These are phyloP conservation scores for Coemansia pectinata DNA, from an alignment of 192 early-diverging fungal species.

Conservation along the genomic window DNA sequence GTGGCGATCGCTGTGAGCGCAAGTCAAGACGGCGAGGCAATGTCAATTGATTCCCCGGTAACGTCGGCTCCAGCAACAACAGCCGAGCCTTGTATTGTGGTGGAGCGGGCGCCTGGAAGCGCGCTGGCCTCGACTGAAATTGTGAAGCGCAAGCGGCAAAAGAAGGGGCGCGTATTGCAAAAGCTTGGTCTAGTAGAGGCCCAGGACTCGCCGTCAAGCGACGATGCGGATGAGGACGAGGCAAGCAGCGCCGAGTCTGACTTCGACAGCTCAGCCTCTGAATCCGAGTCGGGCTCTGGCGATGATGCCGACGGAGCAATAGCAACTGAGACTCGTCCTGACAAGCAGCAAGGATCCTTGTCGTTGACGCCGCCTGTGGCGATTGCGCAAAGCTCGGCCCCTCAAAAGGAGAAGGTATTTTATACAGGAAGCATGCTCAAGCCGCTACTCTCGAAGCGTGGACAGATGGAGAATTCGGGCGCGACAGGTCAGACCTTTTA, in stretches of 20 bases:
- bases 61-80: not conserved
- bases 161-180: constrained; percentile 51
- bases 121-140: constrained; percentile 34
- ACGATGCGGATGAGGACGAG: constrained; percentile 5
- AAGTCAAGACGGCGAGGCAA: not conserved
- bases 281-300: constrained; percentile 36
- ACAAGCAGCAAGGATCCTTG: not conserved
- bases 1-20: not conserved
- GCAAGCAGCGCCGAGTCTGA: constrained; percentile 53
- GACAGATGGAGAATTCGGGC: not conserved
- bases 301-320: not conserved
- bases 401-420: constrained; percentile 15
- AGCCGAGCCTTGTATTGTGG: not conserved
- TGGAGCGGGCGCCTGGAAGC: constrained; percentile 36
- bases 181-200: constrained; percentile 35
- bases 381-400: not conserved
- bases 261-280: constrained; percentile 76
- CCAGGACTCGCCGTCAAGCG: constrained; percentile 3
- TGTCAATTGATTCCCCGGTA: not conserved
- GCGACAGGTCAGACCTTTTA: constrained; percentile 59
- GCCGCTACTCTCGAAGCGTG: constrained; percentile 28
- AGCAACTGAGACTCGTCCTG: constrained; percentile 18
- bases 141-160: constrained; percentile 58
- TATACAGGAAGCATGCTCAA: constrained; percentile 47
- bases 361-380: not conserved